These are phyloP conservation scores for Cydonia oblonga DNA, from an alignment of 331 rosid genomes.

Conservation along the genomic window DNA sequence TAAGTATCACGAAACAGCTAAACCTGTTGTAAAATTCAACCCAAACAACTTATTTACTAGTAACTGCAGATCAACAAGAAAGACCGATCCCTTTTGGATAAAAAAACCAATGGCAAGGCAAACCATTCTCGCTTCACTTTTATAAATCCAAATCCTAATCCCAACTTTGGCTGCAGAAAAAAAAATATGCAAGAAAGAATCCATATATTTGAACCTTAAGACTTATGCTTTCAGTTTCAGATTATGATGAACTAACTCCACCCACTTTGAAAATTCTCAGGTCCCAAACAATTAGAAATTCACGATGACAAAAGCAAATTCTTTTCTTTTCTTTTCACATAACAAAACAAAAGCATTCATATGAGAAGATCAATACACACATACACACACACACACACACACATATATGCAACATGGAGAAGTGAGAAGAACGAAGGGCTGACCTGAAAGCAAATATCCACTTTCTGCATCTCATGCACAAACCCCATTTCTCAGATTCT, in stretches of 20 bases:
- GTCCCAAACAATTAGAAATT: slow-evolving; percentile 12
- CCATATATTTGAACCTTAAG: neutral
- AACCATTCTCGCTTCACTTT: slow-evolving; percentile 11
- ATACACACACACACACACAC: neutral
- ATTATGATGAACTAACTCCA: slow-evolving; percentile 3
- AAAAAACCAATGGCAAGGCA: neutral
- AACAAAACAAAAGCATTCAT: slow-evolving; percentile 9
- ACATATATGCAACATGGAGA: slow-evolving; percentile 5
- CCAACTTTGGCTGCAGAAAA: slow-evolving; percentile 17
- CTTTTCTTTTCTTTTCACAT: slow-evolving; percentile 1
- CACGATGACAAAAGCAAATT: neutral
- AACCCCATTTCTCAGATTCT: slow-evolving; percentile 24
- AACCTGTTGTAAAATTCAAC: slow-evolving; percentile 4
- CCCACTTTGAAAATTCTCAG: neutral
- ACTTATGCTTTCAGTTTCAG: slow-evolving; percentile 3
- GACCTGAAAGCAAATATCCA: slow-evolving; percentile 26
- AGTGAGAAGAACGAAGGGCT: slow-evolving; percentile 21
- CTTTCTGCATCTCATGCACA: slow-evolving; percentile 16
- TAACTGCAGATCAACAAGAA: slow-evolving; percentile 12
- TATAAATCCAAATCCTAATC: slow-evolving; percentile 4
- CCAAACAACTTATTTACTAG: neutral
- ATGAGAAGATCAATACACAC: neutral
- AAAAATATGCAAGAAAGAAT: neutral
- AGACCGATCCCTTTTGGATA: slow-evolving; percentile 4
- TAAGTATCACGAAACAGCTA: neutral